Conservation (phyloP, 306 rosid species). For the Alnus rubra region DNA sequence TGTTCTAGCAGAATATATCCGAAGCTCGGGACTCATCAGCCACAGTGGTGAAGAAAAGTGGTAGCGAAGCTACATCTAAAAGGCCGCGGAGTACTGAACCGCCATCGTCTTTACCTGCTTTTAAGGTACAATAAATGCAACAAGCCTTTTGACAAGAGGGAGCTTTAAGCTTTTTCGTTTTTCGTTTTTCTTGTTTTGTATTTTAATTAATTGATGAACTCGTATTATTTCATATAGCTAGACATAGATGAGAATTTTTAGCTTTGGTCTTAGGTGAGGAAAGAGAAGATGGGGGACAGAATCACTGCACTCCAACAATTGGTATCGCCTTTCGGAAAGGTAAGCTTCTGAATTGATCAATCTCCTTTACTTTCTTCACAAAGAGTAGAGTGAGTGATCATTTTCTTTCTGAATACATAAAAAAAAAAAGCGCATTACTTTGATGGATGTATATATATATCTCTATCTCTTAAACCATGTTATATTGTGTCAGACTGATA, state of each 20-base stretch:
- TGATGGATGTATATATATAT: background rate
- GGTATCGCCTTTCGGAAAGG: conserved; percentile 99
- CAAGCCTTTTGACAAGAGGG: conserved; percentile 29
- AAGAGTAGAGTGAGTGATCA: conserved; percentile 32
- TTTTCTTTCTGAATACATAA: conserved; percentile 36
- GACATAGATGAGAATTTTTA: conserved; percentile 35
- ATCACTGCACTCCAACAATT: conserved; percentile 99
- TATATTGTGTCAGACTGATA: conserved; percentile 82
- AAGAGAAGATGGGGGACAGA: conserved; percentile 99
- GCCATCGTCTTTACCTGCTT: conserved; percentile 93
- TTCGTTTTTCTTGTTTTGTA: no score
- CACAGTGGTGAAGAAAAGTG: conserved; percentile 72
- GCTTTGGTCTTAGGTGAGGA: conserved; percentile 73
- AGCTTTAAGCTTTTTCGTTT: conserved; percentile 17
- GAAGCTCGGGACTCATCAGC: conserved; percentile 71
- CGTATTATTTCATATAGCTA: background rate
- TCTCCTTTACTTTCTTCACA: conserved; percentile 32
- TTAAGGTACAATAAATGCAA: conserved; percentile 76
- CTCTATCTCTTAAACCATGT: conserved; percentile 13
- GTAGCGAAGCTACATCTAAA: conserved; percentile 66
- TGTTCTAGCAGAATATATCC: conserved; percentile 68
- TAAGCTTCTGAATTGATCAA: conserved; percentile 35
- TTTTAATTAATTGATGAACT: no score
- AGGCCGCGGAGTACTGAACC: conserved; percentile 79
- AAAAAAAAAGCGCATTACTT: background rate